Conservation (phyloP, 2,329 filamentous ascomycete genomes). For the Fusarium multiceps region DNA sequence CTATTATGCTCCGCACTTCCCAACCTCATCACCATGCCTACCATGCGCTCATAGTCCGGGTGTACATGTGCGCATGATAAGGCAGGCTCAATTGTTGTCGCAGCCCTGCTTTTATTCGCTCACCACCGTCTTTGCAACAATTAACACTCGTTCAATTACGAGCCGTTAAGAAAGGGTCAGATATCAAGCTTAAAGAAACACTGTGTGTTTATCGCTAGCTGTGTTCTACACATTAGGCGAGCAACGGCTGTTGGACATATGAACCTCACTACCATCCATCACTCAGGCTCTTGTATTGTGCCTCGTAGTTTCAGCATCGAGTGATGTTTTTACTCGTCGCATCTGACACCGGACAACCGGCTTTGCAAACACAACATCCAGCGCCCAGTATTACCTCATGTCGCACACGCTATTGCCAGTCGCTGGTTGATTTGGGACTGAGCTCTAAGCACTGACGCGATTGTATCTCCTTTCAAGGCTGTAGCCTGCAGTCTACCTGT, state of each 20-base stretch:
- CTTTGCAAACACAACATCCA: background rate
- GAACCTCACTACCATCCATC: background rate
- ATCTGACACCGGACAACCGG: background rate
- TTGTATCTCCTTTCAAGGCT: background rate
- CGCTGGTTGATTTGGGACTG: background rate
- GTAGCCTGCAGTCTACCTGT: background rate
- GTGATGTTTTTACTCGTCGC: background rate
- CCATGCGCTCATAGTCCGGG: background rate
- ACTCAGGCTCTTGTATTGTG: background rate
- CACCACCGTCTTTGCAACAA: background rate
- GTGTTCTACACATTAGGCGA: background rate
- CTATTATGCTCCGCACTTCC: conserved; percentile 7
- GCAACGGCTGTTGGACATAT: background rate
- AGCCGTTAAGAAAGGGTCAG: conserved; percentile 1
- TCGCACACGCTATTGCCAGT: conserved; percentile 2
- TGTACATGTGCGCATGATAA: conserved; percentile 1
- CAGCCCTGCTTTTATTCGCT: conserved; percentile 1
- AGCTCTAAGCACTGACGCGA: background rate
- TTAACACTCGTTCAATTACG: background rate
- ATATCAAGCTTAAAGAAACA: background rate
- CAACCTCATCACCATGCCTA: conserved; percentile 16
- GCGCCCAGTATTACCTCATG: conserved; percentile 16
- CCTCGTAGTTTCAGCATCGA: background rate
- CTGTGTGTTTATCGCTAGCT: background rate
- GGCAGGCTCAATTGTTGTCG: background rate